Base-by-base conservation (phyloP, 1,139 yeast species). In the Suzukiozyma palmioleophila region DNA sequence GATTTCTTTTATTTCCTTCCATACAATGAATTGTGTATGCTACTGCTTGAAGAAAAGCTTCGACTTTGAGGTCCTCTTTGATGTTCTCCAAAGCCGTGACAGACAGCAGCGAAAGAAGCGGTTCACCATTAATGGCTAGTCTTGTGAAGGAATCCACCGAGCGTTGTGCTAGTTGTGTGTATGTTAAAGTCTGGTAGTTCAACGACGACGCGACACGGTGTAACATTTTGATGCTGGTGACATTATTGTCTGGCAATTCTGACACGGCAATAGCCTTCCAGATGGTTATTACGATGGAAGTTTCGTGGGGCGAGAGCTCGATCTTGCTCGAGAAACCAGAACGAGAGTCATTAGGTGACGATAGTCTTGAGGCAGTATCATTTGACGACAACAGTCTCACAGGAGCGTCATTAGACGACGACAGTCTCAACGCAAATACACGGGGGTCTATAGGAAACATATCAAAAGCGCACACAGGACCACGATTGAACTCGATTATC, bases 11-110 rank as follows among this genome's bases (percentile, higher is more conserved):
- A 41, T 49, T 48, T 32, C 37, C 38, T 28, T 53, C 52, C 25
- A 56, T 42, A 29, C 48, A 45, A 35, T 45, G 36, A 25, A 57
- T 49, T 39, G 56, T 45, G 16, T 47, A 39, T 3, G 55, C 44
- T 8, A 57, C 39, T 18, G 56, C 42, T 25, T 57, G 50, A 11
- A 57, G 44, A 39, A 56, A 38, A 16, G 47, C 41, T 15, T 40
- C 41, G 3, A 56, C 43, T 40, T 57, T 61, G 42, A 52, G 58
- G 32, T 45, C 45, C 5, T 43, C 26, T 13, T 45, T 44, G 10
- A 48, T 40, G 26, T 39, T 33, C 10, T 48, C 47, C 32, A 47
- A 43, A 10, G 45, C 41, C n/a, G 16, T 8, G 2, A 33, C 32
- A 21, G 14, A 24, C 12, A 14, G 10, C 12, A 8, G 7, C 16